Conservation (phyloP, 208 protist genomes). For the Spongospora subterranea region DNA sequence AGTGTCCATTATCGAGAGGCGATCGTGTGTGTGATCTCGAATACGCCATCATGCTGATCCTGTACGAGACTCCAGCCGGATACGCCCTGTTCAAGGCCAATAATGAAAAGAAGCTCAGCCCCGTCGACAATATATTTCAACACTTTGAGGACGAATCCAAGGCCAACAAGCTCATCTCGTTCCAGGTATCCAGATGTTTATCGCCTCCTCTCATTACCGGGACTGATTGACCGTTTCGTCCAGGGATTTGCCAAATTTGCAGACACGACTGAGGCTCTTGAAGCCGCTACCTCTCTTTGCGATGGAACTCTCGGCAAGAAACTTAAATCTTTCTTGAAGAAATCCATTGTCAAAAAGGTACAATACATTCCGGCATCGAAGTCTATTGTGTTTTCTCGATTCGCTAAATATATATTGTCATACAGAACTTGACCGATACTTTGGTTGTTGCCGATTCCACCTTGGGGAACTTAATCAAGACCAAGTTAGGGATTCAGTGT, state of each 20-base stretch:
- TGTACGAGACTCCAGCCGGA: slow-evolving; percentile 97
- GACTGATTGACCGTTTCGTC: slow-evolving; percentile 60
- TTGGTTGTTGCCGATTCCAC: slow-evolving; percentile 90
- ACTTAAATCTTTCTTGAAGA: slow-evolving; percentile 97
- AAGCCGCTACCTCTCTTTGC: slow-evolving; percentile 91
- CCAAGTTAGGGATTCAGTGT: slow-evolving; percentile 90
- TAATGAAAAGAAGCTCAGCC: slow-evolving; percentile 88
- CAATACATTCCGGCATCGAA: too few species aligned
- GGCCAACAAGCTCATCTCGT: slow-evolving; percentile 20
- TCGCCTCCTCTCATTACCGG: slow-evolving; percentile 43
- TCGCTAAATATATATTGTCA: too few species aligned
- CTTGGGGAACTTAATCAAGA: slow-evolving; percentile 94
- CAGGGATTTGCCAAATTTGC: slow-evolving; percentile 85
- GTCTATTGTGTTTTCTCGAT: too few species aligned
- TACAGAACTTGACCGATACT: slow-evolving; percentile 77
- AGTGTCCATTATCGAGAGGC: neutral
- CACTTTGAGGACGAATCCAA: slow-evolving; percentile 68
- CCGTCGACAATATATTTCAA: slow-evolving; percentile 86
- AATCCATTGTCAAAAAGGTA: slow-evolving; percentile 87
- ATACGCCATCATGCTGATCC: slow-evolving; percentile 85
- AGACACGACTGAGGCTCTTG: slow-evolving; percentile 94
- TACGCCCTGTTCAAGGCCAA: slow-evolving; percentile 96
- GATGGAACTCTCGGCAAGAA: slow-evolving; percentile 93
- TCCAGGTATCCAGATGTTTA: slow-evolving; percentile 46
- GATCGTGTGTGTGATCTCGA: neutral